Conservation (phyloP, 495 filamentous ascomycete genomes). For the Penicillium psychrofluorescens region DNA sequence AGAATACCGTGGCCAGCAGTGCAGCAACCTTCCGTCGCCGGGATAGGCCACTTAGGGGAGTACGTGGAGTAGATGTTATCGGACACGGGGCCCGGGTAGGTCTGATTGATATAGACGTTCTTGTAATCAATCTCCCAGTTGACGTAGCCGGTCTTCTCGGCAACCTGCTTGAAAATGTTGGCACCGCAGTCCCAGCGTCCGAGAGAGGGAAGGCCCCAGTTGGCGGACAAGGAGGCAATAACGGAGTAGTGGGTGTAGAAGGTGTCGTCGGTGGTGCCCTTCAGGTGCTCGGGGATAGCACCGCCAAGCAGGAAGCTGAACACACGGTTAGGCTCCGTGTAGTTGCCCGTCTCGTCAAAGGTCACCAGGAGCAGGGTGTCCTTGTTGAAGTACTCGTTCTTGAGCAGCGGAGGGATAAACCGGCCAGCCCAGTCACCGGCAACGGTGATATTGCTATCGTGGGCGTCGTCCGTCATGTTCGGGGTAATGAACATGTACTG, state of each 20-base stretch:
- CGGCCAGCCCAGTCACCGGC: slow-evolving; percentile 49
- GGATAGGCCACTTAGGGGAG: slow-evolving; percentile 32
- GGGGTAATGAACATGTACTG: slow-evolving; percentile 73
- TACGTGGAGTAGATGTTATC: slow-evolving; percentile 23
- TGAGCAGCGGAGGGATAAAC: slow-evolving; percentile 57
- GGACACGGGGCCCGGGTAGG: slow-evolving; percentile 43
- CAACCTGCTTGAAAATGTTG: slow-evolving; percentile 58
- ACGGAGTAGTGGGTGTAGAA: slow-evolving; percentile 71
- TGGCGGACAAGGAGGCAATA: slow-evolving; percentile 56
- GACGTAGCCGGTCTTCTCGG: slow-evolving; percentile 48
- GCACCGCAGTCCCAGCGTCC: slow-evolving; percentile 68
- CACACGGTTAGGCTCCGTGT: slow-evolving; percentile 47
- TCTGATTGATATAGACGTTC: slow-evolving; percentile 37
- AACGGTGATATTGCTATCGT: slow-evolving; percentile 58
- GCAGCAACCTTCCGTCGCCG: slow-evolving; percentile 30
- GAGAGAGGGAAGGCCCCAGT: slow-evolving; percentile 62
- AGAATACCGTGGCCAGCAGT: slow-evolving; percentile 41
- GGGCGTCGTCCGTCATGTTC: slow-evolving; percentile 69
- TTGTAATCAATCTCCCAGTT: slow-evolving; percentile 42
- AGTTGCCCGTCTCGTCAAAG: slow-evolving; percentile 60
- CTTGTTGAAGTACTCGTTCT: slow-evolving; percentile 59
- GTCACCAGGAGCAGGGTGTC: slow-evolving; percentile 61
- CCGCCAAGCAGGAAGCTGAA: slow-evolving; percentile 60
- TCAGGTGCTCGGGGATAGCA: slow-evolving; percentile 48
- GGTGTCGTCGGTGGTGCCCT: slow-evolving; percentile 54